Conservation (phyloP, 305 asterid genomes). For the Fraxinus nigra region DNA sequence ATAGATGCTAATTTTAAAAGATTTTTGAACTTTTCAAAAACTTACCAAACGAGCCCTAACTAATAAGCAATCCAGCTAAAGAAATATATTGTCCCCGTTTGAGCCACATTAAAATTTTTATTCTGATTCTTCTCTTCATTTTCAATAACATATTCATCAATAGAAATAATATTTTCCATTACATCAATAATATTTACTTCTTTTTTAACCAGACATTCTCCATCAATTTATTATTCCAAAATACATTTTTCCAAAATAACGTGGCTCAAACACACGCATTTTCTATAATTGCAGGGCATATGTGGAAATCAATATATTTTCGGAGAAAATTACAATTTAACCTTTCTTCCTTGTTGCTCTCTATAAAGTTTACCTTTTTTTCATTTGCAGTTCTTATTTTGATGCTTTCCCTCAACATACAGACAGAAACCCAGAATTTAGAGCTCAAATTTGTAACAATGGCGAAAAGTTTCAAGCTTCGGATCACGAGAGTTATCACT, state of each 20-base stretch:
- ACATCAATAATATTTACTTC: no score
- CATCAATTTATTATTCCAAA: no score
- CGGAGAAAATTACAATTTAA: background rate
- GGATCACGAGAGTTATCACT: constrained; percentile 51
- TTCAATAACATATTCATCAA: no score
- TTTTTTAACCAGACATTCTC: no score
- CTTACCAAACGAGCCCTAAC: no score
- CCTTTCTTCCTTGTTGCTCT: background rate
- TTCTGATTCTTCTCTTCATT: no score
- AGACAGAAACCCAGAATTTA: background rate
- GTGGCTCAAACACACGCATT: no score
- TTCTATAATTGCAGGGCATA: background rate
- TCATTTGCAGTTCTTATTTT: constrained; percentile 6
- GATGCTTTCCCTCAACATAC: background rate
- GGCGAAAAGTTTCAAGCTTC: constrained; percentile 63
- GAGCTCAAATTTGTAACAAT: constrained; percentile 22
- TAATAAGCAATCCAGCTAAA: background rate
- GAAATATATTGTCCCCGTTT: background rate
- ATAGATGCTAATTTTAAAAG: no score
- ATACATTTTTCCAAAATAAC: no score
- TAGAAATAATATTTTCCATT: no score
- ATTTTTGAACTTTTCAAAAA: no score
- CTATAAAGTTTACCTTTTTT: constrained; percentile 26
- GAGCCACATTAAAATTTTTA: no score
- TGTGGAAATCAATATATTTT: background rate